phyloP scores from a whole-genome alignment of 345 rosid genomes.

The Draba incana region DNA sequence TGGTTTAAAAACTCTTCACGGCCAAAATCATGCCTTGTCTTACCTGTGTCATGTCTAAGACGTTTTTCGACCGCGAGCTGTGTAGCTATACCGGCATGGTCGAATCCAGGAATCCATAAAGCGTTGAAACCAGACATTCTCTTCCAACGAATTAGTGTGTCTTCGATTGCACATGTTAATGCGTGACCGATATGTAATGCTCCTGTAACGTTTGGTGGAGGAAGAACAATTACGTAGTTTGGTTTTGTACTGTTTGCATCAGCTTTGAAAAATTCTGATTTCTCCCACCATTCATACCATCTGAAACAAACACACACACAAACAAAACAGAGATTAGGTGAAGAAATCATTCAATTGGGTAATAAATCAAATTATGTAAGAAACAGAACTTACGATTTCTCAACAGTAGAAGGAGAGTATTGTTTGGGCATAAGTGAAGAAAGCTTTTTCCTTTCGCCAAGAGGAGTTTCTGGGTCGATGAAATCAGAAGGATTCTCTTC shows the following conservation, averaged over 20 bases:
- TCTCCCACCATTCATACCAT: constrained; percentile 91
- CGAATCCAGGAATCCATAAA: constrained; percentile 85
- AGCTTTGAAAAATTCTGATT: constrained; percentile 60
- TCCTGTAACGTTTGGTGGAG: constrained; percentile 95
- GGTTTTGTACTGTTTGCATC: constrained; percentile 69
- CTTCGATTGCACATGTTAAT: constrained; percentile 81
- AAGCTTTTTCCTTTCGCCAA: constrained; percentile 66
- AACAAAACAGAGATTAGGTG: no score
- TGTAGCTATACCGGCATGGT: constrained; percentile 93
- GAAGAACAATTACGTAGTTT: constrained; percentile 69
- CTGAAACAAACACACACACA: constrained; percentile 37
- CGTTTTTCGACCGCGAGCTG: constrained; percentile 85
- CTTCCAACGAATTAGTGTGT: constrained; percentile 74
- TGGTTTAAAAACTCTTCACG: constrained; percentile 71
- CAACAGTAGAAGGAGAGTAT: constrained; percentile 65
- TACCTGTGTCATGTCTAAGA: constrained; percentile 57
- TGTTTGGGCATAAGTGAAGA: constrained; percentile 80
- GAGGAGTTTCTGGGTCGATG: constrained; percentile 62
- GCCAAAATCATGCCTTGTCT: constrained; percentile 81
- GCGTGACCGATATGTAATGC: constrained; percentile 92
- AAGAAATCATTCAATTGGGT: no score
- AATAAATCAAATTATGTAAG: no score
- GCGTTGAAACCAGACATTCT: constrained; percentile 87
- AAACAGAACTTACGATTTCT: constrained; percentile 59
- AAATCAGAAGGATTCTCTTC: constrained; percentile 39